Conservation (phyloP, 2,329 filamentous ascomycete genomes). For the Claviceps paspali region DNA sequence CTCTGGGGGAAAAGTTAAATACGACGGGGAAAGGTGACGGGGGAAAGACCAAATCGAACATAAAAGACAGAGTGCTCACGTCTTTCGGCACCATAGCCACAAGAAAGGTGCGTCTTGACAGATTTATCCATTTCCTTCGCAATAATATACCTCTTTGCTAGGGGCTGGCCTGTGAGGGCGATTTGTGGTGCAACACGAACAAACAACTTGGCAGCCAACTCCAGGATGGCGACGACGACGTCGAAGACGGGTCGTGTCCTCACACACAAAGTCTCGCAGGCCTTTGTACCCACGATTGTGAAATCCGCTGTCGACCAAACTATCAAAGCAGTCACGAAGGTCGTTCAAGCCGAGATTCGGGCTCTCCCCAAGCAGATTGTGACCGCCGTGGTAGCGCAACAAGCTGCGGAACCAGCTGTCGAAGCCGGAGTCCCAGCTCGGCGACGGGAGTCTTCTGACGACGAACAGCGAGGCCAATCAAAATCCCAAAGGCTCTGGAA, state of each 20-base stretch:
- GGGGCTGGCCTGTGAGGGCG: no score
- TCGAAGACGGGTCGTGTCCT: no score
- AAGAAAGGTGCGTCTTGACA: no score
- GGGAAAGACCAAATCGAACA: no score
- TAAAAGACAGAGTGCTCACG: no score
- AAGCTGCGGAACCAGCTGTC: neutral
- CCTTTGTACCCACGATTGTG: conserved; percentile 4
- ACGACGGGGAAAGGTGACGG: no score
- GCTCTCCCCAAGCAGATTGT: conserved; percentile 5
- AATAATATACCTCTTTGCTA: no score
- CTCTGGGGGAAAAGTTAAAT: no score
- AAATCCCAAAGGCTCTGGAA: conserved; percentile 7
- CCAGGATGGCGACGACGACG: conserved; percentile 3
- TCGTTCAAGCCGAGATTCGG: conserved; percentile 6
- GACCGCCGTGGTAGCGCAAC: conserved; percentile 3
- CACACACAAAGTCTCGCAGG: no score
- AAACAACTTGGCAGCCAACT: neutral
- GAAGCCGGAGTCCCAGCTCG: neutral
- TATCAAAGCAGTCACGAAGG: conserved; percentile 5
- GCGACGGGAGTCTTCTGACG: neutral
- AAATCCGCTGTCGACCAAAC: conserved; percentile 6
- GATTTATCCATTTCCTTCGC: no score
- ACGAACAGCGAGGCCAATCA: conserved; percentile 1
- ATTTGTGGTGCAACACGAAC: no score
- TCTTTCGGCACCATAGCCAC: no score